These are phyloP conservation scores for Mallotus repandus DNA, from an alignment of 441 rosid species.

Conservation along the genomic window DNA sequence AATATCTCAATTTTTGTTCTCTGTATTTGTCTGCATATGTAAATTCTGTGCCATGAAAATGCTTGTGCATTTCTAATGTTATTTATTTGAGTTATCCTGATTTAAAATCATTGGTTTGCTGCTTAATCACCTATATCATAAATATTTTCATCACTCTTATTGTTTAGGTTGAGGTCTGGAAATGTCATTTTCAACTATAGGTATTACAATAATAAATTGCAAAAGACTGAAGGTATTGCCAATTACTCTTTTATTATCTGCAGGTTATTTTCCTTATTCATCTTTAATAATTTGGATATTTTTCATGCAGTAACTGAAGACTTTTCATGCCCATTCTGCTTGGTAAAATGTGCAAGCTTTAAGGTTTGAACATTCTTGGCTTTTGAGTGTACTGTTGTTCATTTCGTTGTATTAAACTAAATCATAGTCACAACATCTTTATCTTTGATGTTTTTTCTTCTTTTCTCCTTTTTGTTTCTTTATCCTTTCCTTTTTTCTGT, in stretches of 20 bases:
- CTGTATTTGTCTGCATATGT: not conserved
- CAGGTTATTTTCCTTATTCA: not conserved
- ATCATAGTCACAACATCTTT: not conserved
- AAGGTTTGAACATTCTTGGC: conserved; percentile 52
- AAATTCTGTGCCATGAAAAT: conserved; percentile 6
- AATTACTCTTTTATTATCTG: conserved; percentile 14
- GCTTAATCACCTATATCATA: not conserved
- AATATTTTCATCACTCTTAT: conserved; percentile 21
- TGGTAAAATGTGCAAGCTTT: conserved; percentile 92
- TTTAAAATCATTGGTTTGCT: conserved; percentile 21
- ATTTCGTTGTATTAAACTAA: conserved; percentile 4
- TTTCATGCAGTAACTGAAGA: conserved; percentile 94
- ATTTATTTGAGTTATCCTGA: not conserved
- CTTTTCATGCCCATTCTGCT: conserved; percentile 96
- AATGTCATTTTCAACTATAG: conserved; percentile 94
- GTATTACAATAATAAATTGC: conserved; percentile 87
- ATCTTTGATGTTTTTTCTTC: not conserved
- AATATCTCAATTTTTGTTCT: not conserved
- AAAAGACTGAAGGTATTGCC: conserved; percentile 86
- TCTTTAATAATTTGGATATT: conserved; percentile 5
- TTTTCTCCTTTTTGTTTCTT: conserved; percentile 13
- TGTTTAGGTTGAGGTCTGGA: conserved; percentile 84
- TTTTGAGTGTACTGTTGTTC: conserved; percentile 6
- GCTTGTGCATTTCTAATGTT: conserved; percentile 1
- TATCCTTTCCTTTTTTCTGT: conserved; percentile 17